These are phyloP conservation scores for Pythium chondricola DNA, from an alignment of 352 stramenopile genomes.

Conservation along the genomic window DNA sequence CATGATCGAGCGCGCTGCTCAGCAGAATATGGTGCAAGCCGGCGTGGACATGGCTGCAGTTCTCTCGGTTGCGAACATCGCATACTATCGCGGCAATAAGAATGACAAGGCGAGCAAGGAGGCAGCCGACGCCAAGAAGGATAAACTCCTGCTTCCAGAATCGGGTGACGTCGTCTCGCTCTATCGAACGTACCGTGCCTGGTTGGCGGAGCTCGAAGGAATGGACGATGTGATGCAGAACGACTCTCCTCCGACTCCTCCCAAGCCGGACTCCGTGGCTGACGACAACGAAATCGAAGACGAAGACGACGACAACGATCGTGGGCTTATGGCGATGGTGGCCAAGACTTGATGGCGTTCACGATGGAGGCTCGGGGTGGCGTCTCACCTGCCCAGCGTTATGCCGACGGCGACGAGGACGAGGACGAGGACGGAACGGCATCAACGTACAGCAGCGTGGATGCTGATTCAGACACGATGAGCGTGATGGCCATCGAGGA, in stretches of 20 bases:
- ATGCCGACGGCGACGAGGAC: too few relatives aligned
- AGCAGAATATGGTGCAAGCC: constrained; percentile 1
- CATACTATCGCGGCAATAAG: constrained; percentile 15
- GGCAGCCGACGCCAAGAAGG: constrained; percentile 10
- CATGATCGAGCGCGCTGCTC: constrained; percentile 9
- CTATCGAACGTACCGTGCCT: constrained; percentile 15
- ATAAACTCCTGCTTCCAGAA: constrained; percentile 8
- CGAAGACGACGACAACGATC: not conserved
- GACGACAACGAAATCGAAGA: constrained; percentile 11
- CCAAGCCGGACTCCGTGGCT: constrained; percentile 4
- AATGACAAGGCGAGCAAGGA: constrained; percentile 18
- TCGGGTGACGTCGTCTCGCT: constrained; percentile 21
- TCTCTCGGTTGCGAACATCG: constrained; percentile 14
- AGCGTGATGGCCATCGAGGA: not conserved
- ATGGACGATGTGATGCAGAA: not conserved
- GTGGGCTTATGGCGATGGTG: too few relatives aligned
- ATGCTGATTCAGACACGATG: constrained; percentile 8
- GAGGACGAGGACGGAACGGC: not conserved
- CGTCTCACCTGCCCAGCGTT: too few relatives aligned
- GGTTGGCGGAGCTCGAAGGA: constrained; percentile 12
- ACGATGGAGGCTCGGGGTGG: too few relatives aligned
- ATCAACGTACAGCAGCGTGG: not conserved
- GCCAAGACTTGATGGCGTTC: too few relatives aligned
- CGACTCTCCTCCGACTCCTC: not conserved
- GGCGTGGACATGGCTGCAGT: constrained; percentile 18